Percentiles rank a stretch among this genome's conserved stretches.
These are phyloP conservation scores for Argentina anserina DNA, from an alignment of 306 rosid genomes.

Conservation along the genomic window DNA sequence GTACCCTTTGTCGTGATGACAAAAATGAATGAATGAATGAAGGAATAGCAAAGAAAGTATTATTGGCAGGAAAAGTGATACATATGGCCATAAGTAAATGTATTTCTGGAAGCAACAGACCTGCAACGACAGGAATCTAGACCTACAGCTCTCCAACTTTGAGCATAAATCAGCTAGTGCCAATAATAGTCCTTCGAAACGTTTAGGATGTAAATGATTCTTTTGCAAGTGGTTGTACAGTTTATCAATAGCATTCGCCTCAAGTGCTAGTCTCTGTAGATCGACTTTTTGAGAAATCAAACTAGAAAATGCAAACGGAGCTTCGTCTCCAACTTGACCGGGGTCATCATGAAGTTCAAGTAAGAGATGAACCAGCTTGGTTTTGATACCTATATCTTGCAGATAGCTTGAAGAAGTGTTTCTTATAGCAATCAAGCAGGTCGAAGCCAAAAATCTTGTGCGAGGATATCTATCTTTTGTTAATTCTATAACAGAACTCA, in stretches of 20 bases:
- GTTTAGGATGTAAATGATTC: conserved; percentile 45
- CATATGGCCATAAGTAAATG: not conserved
- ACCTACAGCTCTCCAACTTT: conserved; percentile 89
- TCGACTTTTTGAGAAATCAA: conserved; percentile 75
- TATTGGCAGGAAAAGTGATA: not conserved
- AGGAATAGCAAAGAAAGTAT: not conserved
- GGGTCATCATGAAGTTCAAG: conserved; percentile 93
- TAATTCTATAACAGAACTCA: conserved; percentile 65
- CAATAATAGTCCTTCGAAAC: conserved; percentile 73
- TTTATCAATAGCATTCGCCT: conserved; percentile 89
- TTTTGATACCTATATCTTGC: conserved; percentile 73
- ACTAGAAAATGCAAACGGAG: conserved; percentile 68
- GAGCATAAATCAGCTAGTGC: conserved; percentile 88
- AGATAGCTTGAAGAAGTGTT: conserved; percentile 67
- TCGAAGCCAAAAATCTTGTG: conserved; percentile 77
- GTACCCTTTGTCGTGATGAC: conserved; percentile 15
- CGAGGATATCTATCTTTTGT: conserved; percentile 68
- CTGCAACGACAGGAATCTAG: conserved; percentile 71
- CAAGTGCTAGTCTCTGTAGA: conserved; percentile 84
- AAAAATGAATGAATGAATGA: conserved; percentile 13
- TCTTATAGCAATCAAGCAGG: conserved; percentile 75
- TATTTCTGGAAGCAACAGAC: conserved; percentile 41
- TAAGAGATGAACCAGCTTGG: conserved; percentile 68
- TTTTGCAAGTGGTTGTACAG: conserved; percentile 64
- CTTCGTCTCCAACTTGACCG: conserved; percentile 90